A percentile compares a stretch with the other conserved stretches of the same genome.
These are phyloP conservation scores for Cruciata laevipes DNA, from an alignment of 257 asterid species.

Conservation along the genomic window DNA sequence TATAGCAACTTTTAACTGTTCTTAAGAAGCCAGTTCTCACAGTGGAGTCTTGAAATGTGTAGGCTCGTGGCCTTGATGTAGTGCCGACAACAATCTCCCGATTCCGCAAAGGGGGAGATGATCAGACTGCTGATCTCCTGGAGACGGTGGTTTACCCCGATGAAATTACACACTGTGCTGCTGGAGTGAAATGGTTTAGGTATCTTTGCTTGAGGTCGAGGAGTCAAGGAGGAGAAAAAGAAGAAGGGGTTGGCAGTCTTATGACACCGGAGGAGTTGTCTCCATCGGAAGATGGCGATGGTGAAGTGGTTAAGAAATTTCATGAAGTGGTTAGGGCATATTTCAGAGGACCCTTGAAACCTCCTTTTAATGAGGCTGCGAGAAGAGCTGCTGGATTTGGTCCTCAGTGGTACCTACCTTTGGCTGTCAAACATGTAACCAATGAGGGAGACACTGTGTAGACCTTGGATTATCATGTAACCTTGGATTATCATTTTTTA, in stretches of 20 bases:
- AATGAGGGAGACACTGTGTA: background rate
- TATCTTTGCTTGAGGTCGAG: slow-evolving; percentile 49
- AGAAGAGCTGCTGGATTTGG: slow-evolving; percentile 87
- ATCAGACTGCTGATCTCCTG: slow-evolving; percentile 66
- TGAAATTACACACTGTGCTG: slow-evolving; percentile 90
- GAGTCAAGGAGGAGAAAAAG: slow-evolving; percentile 19
- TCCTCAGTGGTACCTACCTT: slow-evolving; percentile 91
- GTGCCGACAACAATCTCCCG: slow-evolving; percentile 90
- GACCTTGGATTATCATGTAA: too few relatives aligned
- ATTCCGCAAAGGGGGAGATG: slow-evolving; percentile 81
- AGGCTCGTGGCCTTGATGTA: slow-evolving; percentile 98
- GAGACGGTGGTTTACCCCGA: slow-evolving; percentile 86
- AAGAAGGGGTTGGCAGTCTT: slow-evolving; percentile 3
- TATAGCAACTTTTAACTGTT: background rate
- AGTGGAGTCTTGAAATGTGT: slow-evolving; percentile 13
- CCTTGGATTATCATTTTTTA: too few relatives aligned
- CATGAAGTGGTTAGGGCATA: slow-evolving; percentile 56
- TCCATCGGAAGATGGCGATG: slow-evolving; percentile 22
- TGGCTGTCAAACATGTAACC: slow-evolving; percentile 46
- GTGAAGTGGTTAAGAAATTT: slow-evolving; percentile 57
- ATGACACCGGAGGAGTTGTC: slow-evolving; percentile 10
- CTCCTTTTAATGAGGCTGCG: slow-evolving; percentile 84
- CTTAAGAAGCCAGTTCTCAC: background rate
- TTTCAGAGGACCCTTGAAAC: slow-evolving; percentile 90
- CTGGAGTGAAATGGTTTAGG: slow-evolving; percentile 90